Base-by-base conservation (phyloP, 78 protist genomes). In the Carpediemonas membranifera region DNA sequence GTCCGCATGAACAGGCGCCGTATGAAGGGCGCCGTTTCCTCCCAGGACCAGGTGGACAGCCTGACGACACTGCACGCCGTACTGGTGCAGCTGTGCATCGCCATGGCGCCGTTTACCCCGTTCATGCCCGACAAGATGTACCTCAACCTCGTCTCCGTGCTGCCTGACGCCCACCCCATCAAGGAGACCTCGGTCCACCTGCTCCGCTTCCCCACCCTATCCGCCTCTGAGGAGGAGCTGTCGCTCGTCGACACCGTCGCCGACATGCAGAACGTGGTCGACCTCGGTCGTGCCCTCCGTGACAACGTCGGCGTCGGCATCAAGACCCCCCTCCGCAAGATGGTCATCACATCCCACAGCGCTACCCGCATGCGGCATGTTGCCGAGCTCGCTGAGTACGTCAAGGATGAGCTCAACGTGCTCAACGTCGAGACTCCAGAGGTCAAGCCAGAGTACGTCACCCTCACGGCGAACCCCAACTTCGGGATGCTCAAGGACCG, bases 91-190 rank as follows among this genome's bases (percentile, higher is more conserved):
- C 56, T 90, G 65, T 31, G 71, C 67, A 31, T 36, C 55, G 56
- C 85, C 51, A 86, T 92, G 97, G 96, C 96, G 19, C 98, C 99
- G 47, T 85, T 96, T 89, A 93, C 98, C 13, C 99, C 99, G 58
- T 93, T 94, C 94, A 24, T 96, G 52, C 59, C 87, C 24, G 99
- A 96, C 73, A 30, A 34, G 73, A 55, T 94, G 78, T 94, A 87
- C 81, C 93, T 78, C 61, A 81, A 83, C 58, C 84, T 96, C 47
- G 27, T 36, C 47, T 44, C 19, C 18, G 39, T 24, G 7, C 66
- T 89, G 35, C 88, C 91, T 41, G 68, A 30, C 1, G 47, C 21
- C 47, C 47, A 41, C 47, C 21, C 5, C 81, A 47, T 13, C 54
- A 82, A 65, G 72, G 68, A 41, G 59, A 67, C 47, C 61, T 67